Percentiles rank a stretch among this genome's conserved stretches.
These are phyloP conservation scores for Tetradesmus obliquus DNA, from an alignment of 139 green algal genomes.

Conservation along the genomic window DNA sequence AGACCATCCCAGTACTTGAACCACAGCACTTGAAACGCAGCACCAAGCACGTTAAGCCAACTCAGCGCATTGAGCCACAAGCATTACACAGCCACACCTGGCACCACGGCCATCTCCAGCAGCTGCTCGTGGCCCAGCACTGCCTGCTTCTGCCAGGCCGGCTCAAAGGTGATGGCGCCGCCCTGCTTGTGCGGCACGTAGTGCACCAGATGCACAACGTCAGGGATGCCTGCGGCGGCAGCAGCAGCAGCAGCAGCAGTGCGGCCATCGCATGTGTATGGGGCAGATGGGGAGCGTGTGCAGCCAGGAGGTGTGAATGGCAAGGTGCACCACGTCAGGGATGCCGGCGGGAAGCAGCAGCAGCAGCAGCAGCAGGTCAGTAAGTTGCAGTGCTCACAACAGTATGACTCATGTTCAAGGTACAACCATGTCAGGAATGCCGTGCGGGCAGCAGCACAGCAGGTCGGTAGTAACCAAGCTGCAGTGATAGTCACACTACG, in stretches of 20 bases:
- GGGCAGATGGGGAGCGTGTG: not conserved
- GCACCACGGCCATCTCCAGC: slow-evolving; percentile 36
- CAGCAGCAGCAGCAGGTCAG: too few species aligned
- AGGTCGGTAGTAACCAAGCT: too few species aligned
- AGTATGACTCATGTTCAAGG: too few species aligned
- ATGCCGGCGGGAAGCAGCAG: not conserved
- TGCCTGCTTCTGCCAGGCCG: slow-evolving; percentile 17
- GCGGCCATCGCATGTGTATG: not conserved
- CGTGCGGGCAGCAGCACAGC: too few species aligned
- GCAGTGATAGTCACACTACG: too few species aligned
- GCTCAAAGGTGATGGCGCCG: not conserved
- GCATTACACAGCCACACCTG: not conserved
- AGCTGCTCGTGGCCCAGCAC: slow-evolving; percentile 33
- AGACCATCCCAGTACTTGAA: too few species aligned
- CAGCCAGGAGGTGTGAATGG: not conserved
- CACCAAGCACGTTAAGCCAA: not conserved
- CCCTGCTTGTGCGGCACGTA: slow-evolving; percentile 29
- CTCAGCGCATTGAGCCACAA: too few species aligned
- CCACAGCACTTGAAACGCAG: too few species aligned
- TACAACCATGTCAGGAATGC: too few species aligned
- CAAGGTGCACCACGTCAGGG: not conserved
- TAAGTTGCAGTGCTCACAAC: too few species aligned
- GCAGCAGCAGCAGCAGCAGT: not conserved
- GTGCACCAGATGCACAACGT: slow-evolving; percentile 10
- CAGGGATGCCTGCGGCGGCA: slow-evolving; percentile 22